Evolutionary conservation across 73 alveolate species (phyloP).

Genomic region (Paramecium sonneborni): DNA sequence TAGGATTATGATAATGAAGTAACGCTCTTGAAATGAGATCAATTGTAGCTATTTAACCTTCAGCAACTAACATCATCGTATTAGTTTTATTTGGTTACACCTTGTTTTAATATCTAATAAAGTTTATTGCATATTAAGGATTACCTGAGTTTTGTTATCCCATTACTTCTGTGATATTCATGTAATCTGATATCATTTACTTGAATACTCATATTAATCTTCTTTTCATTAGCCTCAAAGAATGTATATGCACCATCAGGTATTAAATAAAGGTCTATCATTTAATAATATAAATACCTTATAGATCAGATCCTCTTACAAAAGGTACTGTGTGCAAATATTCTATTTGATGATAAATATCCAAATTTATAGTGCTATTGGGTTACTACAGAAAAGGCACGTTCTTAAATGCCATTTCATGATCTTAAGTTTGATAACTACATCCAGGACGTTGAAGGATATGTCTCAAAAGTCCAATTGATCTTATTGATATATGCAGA

Average conservation of each 20-base stretch:
- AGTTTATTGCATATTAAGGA: neutral
- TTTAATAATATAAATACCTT: neutral
- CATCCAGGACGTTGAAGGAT: neutral
- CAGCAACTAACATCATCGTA: slow-evolving; percentile 69
- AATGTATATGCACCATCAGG: slow-evolving; percentile 98
- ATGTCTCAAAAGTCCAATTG: neutral
- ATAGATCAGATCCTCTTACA: slow-evolving; percentile 68
- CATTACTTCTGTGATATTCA: slow-evolving; percentile 95
- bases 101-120: slow-evolving; percentile 74
- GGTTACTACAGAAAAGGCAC: slow-evolving; percentile 62
- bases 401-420: neutral
- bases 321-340: slow-evolving; percentile 78
- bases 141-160: slow-evolving; percentile 77
- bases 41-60: slow-evolving; percentile 75
- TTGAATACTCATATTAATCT: slow-evolving; percentile 80
- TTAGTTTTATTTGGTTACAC: slow-evolving; percentile 54
- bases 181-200: slow-evolving; percentile 89
- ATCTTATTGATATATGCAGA: neutral
- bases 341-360: slow-evolving; percentile 81
- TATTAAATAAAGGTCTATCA: slow-evolving; percentile 57
- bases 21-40: slow-evolving; percentile 92
- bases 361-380: slow-evolving; percentile 78
- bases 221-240: slow-evolving; percentile 75
- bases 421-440: neutral
- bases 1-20: slow-evolving; percentile 79